Evolutionary conservation across 306 rosid genomes (phyloP), one percentile per base, ranked within the genome.

Genomic region (Nissolia schottii): DNA sequence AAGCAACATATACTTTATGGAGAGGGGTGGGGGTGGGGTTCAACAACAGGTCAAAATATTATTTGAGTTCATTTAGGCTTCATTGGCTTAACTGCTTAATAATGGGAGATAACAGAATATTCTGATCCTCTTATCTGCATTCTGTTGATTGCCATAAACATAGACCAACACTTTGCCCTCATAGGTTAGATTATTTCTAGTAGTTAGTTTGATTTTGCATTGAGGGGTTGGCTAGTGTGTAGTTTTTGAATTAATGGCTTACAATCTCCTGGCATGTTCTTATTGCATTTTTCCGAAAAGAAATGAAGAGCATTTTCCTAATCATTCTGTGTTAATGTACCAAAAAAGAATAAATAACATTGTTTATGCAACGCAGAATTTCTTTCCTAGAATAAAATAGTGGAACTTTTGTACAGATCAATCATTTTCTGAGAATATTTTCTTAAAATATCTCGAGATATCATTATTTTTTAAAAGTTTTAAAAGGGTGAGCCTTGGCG

Each of bases 1-100:
- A 82, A 64, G 54, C 57, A 65, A 54, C 67, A 43, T 32, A 29
- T 51, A 12, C 20, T 41, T 20, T 37, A 11, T 49, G 58, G 8
- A 65, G 22, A 13, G 54, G 24, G 25, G 22, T 8, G 54, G 24
- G 25, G 25, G 29, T 31, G 31, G 63, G 65, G 62, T 79, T 35
- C 50, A 56, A 61, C 32, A 28, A 60, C 63, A 18, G 12, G 25
- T 34, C 34, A 45, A 64, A 35, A 72, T 40, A 37, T 60, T 38
- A 60, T 20, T 7, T 24, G 29, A 51, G 57, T 5, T 27, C 51
- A 15, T 58, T 35, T 32, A 24, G 65, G 38, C 50, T 70, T 70
- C 16, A 45, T 64, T 37, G 54, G 62, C 46, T 64, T 48, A 71
- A 71, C 28, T 45, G 62, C 46, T 64, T 48, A 71, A 71, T 27